phyloP scores from a whole-genome alignment of 495 filamentous ascomycete genomes.

The Aspergillus indologenus region DNA sequence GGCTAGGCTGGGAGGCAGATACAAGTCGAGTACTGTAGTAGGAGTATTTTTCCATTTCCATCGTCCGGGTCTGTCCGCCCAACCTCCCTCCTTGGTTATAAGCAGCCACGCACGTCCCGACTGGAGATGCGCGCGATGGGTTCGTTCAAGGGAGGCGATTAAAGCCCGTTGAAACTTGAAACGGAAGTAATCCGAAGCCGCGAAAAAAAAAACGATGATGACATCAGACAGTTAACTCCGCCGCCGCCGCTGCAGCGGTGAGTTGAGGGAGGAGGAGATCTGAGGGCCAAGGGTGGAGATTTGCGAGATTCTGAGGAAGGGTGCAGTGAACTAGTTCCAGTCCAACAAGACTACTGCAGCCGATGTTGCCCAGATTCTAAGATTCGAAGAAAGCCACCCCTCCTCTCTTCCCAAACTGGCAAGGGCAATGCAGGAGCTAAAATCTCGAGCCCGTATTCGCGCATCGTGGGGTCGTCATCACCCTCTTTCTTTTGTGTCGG shows the following conservation, averaged over 20 bases:
- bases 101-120: background rate
- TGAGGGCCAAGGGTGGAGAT: slow-evolving; percentile 4
- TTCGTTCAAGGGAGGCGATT: background rate
- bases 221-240: slow-evolving; percentile 4
- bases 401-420: too few relatives aligned
- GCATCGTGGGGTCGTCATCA: background rate
- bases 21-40: background rate
- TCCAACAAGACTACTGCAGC: background rate
- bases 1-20: too few relatives aligned
- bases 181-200: slow-evolving; percentile 1
- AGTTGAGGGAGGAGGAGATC: slow-evolving; percentile 2
- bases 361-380: background rate
- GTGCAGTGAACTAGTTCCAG: background rate
- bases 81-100: background rate
- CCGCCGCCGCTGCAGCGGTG: background rate
- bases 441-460: background rate
- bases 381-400: background rate
- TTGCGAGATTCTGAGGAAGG: background rate
- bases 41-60: background rate
- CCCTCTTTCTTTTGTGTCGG: background rate
- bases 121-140: background rate
- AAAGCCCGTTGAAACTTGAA: background rate
- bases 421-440: background rate
- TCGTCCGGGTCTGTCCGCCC: background rate
- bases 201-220: background rate